Evolutionary conservation across 176 grass and related monocot species (phyloP), one percentile per base, ranked within the genome.

Genomic region (Ananas comosus): DNA sequence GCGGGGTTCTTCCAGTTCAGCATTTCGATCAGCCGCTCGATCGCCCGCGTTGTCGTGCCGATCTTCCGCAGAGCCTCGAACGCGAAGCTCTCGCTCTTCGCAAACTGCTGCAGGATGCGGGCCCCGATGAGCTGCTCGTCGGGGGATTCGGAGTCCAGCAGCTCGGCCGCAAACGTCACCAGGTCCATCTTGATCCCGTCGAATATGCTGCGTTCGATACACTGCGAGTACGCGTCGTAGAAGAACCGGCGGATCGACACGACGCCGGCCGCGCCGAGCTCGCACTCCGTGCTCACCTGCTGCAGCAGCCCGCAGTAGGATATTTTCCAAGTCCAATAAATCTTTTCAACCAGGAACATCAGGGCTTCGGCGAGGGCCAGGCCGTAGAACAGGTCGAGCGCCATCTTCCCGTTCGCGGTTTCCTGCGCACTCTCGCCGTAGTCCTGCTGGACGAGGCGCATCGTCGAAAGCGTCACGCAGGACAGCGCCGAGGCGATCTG

Each of bases 261-360:
- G 13, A 14, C 61, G 1, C 49, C 68, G 3, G 3, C 12, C 11
- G 12, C 33, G 3, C 49, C 33, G 19, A 85, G 79, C 2, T 51
- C 63, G 6, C 68, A 72, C 33, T 80, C 74, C 29, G 2, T 1
- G 33, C 61, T 72, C 21, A 85, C 77, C 13, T 24, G 28, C 6
- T 76, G n/a, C 13, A 85, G 67, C 29, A 80, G 51, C 56, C 59
- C 72, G 42, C 9, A 51, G 9, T 17, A 53, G 13, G 51, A 33
- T 19, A 85, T 76, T 65, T 64, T 76, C 83, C 72, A 85, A 14
- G 14, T 64, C 77, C 82, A 85, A 64, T 80, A 85, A 25, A 70
- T 53, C 51, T 74, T 76, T 53, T 85, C 83, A 11, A 67, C 48
- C 51, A 85, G 72, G 67, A 85, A 85, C 51, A 85, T 65, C 50